These are phyloP conservation scores for Backusella sp. DNA, from an alignment of 192 early-diverging fungal genomes.

Conservation along the genomic window DNA sequence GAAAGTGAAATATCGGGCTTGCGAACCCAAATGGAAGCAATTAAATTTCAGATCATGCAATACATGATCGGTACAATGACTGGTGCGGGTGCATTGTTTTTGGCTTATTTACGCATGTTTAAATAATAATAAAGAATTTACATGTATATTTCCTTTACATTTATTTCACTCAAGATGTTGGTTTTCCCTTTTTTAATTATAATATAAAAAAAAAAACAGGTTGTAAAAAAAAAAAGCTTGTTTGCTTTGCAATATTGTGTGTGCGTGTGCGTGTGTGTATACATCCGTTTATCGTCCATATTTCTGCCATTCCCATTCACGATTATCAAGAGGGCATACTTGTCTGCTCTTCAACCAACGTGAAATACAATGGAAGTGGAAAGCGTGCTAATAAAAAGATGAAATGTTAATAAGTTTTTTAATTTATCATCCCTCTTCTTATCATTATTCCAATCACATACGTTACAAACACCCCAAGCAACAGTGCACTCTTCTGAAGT, in stretches of 20 bases:
- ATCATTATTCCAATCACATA: constrained; percentile 40
- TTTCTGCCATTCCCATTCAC: constrained; percentile 99
- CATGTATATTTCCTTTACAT: neutral
- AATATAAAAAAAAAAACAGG: too few relatives aligned
- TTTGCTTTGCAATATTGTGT: neutral
- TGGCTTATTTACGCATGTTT: constrained; percentile 63
- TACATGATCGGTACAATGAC: constrained; percentile 79
- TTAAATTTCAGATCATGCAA: constrained; percentile 82
- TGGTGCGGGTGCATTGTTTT: constrained; percentile 74
- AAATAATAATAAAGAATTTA: neutral
- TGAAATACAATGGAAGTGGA: constrained; percentile 98
- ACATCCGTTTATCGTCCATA: constrained; percentile 37
- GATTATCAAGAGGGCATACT: constrained; percentile 97
- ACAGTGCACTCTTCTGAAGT: constrained; percentile 93
- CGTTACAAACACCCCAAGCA: constrained; percentile 95
- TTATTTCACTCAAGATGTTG: neutral
- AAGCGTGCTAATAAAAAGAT: constrained; percentile 73
- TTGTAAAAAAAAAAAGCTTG: too few relatives aligned
- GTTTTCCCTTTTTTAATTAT: neutral
- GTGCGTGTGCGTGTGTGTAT: neutral
- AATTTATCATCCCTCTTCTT: neutral
- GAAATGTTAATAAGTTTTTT: neutral
- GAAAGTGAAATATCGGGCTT: constrained; percentile 84
- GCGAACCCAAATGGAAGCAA: constrained; percentile 85
- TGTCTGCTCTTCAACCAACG: constrained; percentile 96